Conservation (phyloP, 306 rosid genomes). For the Trifolium dubium region DNA sequence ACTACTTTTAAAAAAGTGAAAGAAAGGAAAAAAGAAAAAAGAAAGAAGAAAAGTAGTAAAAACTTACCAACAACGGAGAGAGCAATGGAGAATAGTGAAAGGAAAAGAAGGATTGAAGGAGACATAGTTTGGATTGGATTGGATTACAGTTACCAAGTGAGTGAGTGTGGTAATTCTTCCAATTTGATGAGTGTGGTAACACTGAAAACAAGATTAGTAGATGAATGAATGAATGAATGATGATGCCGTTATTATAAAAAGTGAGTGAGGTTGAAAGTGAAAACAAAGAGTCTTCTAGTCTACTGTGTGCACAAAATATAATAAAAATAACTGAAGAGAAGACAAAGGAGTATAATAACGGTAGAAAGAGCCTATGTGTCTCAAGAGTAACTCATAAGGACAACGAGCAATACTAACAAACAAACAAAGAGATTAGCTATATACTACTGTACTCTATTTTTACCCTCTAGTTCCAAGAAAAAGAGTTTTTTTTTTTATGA, state of each 20-base stretch:
- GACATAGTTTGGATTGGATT: not conserved
- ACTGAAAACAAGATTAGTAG: too few species aligned
- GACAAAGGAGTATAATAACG: not conserved
- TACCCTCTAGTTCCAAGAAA: too few species aligned
- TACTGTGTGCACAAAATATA: not conserved
- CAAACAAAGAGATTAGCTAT: too few species aligned
- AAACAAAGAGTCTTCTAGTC: not conserved
- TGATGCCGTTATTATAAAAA: not conserved
- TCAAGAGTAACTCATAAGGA: not conserved
- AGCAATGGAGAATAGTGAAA: conserved; percentile 46
- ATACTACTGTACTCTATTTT: too few species aligned
- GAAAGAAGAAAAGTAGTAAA: not conserved
- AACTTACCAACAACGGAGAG: conserved; percentile 51
- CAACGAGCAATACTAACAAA: too few species aligned
- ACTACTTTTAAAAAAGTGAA: not conserved
- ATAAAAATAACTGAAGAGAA: not conserved
- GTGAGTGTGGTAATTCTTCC: too few species aligned
- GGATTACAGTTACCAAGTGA: not conserved
- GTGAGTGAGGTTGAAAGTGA: not conserved
- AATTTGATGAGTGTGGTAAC: too few species aligned
- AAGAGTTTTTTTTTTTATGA: too few species aligned
- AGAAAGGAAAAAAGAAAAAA: not conserved
- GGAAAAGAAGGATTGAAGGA: conserved; percentile 42
- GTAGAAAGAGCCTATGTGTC: not conserved
- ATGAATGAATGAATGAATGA: not conserved